Base-by-base conservation (phyloP, 1,139 yeast species). In the Williopsis jadinii region DNA sequence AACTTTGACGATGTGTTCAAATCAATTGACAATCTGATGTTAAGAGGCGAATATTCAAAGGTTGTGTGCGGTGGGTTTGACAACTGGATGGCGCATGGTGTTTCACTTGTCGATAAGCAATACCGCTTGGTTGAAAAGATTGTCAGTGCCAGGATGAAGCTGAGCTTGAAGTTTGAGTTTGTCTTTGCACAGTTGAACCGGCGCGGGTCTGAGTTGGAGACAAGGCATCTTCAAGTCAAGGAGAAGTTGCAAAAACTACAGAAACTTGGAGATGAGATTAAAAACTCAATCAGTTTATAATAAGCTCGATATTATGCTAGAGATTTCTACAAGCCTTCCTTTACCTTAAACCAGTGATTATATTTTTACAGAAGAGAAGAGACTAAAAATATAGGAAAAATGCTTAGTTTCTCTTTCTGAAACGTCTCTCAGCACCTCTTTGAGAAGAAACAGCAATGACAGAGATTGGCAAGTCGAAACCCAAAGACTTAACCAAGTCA, bases 401-500 rank as follows among this genome's bases (percentile, higher is more conserved):
- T 14, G 13, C 34, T 77, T 85, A 86, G 80, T 77, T 78, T 81
- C 92, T 84, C 84, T 85, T 87, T 75, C 92, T 86, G 86, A 75
- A 86, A 80, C 95, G 87, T 81, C 95, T 86, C 66, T 76, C 81
- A 67, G 81, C 77, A 63, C 82, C 82, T 78, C 94, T 85, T 77
- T 84, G 87, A 67, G 95, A 81, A 70, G 95, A 83, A 68, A 92
- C 88, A 65, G 88, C 78, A 68, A 84, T 83, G 68, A 92, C 90
- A 68, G 83, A 82, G 67, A 87, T 73, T 67, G 97, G 95, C 67
- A 90, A 79, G 76, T 87, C 83, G 84, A 92, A 88, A 68, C 98
- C 98, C 68, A 94, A 82, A 61, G 90, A 67, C 78, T 88, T 87
- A 67, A 94, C 92, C 75, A 94, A 83, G 68, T 85, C 95, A 69